Evolutionary conservation across 2,329 filamentous ascomycete species (phyloP).

Genomic region (Pseudogymnoascus sp.): DNA sequence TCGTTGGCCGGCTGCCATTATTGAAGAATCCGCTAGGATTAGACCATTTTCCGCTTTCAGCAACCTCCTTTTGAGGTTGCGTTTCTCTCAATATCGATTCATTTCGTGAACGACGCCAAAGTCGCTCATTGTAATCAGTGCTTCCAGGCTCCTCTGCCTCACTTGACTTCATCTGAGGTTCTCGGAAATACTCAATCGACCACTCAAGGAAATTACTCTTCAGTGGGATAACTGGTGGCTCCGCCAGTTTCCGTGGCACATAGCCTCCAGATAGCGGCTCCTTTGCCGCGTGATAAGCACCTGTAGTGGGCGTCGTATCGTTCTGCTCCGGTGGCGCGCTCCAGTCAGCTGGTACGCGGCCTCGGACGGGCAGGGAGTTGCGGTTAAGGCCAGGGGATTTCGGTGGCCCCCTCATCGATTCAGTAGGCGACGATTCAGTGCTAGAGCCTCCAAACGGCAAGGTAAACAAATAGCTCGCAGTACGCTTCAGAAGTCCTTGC

Average conservation of each 20-base stretch:
- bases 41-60: slow-evolving; percentile 80
- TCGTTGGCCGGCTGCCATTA: slow-evolving; percentile 80
- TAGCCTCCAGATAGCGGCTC: slow-evolving; percentile 76
- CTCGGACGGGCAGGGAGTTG: slow-evolving; percentile 22
- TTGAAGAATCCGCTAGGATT: slow-evolving; percentile 75
- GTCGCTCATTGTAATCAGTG: slow-evolving; percentile 87
- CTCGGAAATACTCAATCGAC: slow-evolving; percentile 96
- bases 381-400: slow-evolving; percentile 23
- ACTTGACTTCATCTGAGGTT: slow-evolving; percentile 94
- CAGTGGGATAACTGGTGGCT: slow-evolving; percentile 61
- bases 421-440: slow-evolving; percentile 22
- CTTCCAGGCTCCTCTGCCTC: slow-evolving; percentile 95
- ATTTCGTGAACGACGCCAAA: slow-evolving; percentile 89
- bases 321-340: slow-evolving; percentile 64
- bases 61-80: slow-evolving; percentile 84
- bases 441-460: slow-evolving; percentile 38
- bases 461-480: slow-evolving; percentile 54
- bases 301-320: slow-evolving; percentile 56
- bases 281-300: slow-evolving; percentile 67
- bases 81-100: slow-evolving; percentile 87
- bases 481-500: slow-evolving; percentile 53
- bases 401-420: slow-evolving; percentile 18
- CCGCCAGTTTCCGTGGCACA: slow-evolving; percentile 49
- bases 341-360: slow-evolving; percentile 48
- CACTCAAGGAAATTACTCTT: slow-evolving; percentile 83